Evolutionary conservation across 345 rosid genomes (phyloP), one percentile per base, ranked within the genome.

Genomic region (Balakata baccata): DNA sequence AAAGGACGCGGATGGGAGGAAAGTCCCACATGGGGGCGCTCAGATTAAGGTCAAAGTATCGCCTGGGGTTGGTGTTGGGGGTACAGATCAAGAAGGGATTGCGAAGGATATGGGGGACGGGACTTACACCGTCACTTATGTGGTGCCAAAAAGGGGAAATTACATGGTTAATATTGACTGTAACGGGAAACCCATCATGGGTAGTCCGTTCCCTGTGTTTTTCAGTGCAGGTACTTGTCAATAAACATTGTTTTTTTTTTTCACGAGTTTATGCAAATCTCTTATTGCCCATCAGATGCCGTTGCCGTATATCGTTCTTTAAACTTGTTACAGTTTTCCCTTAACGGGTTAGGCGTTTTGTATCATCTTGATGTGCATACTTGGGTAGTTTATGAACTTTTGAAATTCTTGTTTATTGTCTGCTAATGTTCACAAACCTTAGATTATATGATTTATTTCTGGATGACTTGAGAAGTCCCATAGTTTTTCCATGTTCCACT

Each of bases 161-260:
- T 95, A 95, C 84, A 95, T 95, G 97, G 86, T 95, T 47, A 88
- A 76, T 73, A 83, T 95, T 78, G 98, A 95, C 34, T 92, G 97
- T 65, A 90, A 95, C 75, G 98, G 91, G 22, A 86, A 72, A 79
- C 81, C 97, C n/a, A 92, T 95, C 6, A 87, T 87, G 96, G 98
- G 98, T 29, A 95, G 96, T 81, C 99, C 98, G 0, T 95, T 95
- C 68, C 99, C 99, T 14, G 99, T 95, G 64, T 95, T 95, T 86
- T 95, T 95, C 83, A 95, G 99, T 76, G 91, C 89, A 87, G 98
- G 99, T 94, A 75, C 14, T 57, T 12, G n/a, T 65, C 50, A 50
- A 59, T 68, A 18, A 43, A 41, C 38, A 20, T 45, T 5, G 23
- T 0, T 58, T 10, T 58, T 5, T 52, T 0, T 58, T 10, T 58